These are phyloP conservation scores for Akanthomyces lecanii DNA, from an alignment of 2,329 filamentous ascomycete species.

Conservation along the genomic window DNA sequence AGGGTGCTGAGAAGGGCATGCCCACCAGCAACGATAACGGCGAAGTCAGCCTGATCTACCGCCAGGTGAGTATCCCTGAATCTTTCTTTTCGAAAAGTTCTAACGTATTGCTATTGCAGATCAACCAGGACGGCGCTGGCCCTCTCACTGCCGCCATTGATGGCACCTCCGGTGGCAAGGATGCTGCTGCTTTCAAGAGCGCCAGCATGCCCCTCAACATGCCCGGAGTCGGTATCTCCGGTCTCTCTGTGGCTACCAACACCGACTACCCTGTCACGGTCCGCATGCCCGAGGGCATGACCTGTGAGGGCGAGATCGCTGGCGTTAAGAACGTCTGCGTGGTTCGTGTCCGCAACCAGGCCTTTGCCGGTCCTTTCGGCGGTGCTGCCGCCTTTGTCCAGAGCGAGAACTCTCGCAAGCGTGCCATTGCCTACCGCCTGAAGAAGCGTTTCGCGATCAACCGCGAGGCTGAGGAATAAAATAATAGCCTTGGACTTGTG, in stretches of 20 bases:
- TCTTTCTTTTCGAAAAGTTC: too few relatives aligned
- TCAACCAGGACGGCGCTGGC: constrained; percentile 64
- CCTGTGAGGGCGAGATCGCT: constrained; percentile 21
- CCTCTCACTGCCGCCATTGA: constrained; percentile 55
- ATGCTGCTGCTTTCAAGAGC: constrained; percentile 51
- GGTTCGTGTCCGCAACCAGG: constrained; percentile 55
- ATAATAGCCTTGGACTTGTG: background rate
- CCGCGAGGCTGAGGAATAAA: constrained; percentile 3
- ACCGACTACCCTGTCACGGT: constrained; percentile 59
- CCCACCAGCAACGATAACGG: constrained; percentile 60
- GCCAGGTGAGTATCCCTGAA: constrained; percentile 32
- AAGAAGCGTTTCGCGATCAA: constrained; percentile 15
- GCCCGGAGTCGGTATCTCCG: constrained; percentile 48
- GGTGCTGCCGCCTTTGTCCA: constrained; percentile 59
- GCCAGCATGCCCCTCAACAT: constrained; percentile 55
- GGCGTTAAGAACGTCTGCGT: constrained; percentile 45
- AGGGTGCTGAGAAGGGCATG: constrained; percentile 50
- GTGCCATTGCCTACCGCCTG: constrained; percentile 44
- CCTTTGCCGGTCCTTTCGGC: constrained; percentile 58
- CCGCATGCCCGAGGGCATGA: constrained; percentile 59
- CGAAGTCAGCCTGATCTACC: constrained; percentile 59
- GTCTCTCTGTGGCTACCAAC: constrained; percentile 50
- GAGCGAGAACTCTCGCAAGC: constrained; percentile 51
- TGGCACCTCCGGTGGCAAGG: constrained; percentile 54
- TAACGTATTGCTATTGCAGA: constrained; percentile 34